phyloP scores from a whole-genome alignment of 2,329 filamentous ascomycete species.

The Metarhizium sp. region DNA sequence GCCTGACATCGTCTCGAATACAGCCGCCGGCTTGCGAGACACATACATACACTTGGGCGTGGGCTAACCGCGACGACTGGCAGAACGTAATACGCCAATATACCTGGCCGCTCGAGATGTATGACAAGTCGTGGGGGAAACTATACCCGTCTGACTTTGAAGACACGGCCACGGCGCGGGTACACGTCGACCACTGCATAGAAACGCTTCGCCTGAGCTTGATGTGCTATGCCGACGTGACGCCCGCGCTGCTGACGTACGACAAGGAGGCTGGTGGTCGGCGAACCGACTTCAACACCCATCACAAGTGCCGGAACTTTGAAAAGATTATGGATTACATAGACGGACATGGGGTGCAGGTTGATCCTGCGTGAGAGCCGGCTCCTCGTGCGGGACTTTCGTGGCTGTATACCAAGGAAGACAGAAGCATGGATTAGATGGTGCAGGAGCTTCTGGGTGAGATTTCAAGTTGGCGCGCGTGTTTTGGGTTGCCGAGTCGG shows the following conservation, averaged over 20 bases:
- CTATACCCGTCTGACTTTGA: neutral
- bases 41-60: too few relatives aligned
- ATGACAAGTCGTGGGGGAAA: neutral
- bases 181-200: constrained; percentile 3
- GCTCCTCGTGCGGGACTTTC: too few relatives aligned
- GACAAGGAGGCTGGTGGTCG: neutral
- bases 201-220: constrained; percentile 3
- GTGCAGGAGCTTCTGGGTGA: too few relatives aligned
- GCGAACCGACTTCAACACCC: neutral
- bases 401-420: neutral
- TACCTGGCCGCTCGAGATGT: constrained; percentile 2
- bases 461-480: too few relatives aligned
- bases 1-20: too few relatives aligned
- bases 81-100: constrained; percentile 4
- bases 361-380: neutral
- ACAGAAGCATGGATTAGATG: too few relatives aligned
- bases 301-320: constrained; percentile 3
- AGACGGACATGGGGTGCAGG: neutral
- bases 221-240: constrained; percentile 4
- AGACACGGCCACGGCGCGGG: neutral
- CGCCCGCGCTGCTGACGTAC: neutral
- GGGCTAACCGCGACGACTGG: neutral
- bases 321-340: neutral
- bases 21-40: too few relatives aligned
- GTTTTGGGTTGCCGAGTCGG: too few relatives aligned